Evolutionary conservation across 2,329 filamentous ascomycete genomes (phyloP).

Genomic region (Penicillium sp.): DNA sequence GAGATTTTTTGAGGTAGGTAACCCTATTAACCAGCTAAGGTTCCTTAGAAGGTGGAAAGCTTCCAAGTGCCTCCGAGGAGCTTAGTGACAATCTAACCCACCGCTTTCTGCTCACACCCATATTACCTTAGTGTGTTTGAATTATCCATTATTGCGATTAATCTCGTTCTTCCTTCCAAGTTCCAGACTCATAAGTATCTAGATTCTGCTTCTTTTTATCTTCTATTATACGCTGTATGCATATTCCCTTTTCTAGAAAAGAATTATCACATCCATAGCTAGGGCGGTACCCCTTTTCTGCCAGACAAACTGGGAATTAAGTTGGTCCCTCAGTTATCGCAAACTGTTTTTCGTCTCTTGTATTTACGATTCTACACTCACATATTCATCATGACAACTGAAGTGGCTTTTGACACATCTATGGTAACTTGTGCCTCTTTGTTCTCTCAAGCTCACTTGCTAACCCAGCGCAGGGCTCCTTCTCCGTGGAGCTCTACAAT

Average conservation of each 20-base stretch:
- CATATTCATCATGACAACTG: slow-evolving; percentile 62
- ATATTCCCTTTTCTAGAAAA: background rate
- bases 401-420: slow-evolving; percentile 77
- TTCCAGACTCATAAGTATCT: background rate
- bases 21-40: slow-evolving; percentile 12
- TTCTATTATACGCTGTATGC: background rate
- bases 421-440: slow-evolving; percentile 58
- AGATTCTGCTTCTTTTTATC: background rate
- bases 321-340: slow-evolving; percentile 3
- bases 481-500: slow-evolving; percentile 86
- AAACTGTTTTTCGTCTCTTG: background rate
- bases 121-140: background rate
- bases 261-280: background rate
- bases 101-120: background rate
- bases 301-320: background rate
- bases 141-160: too few relatives aligned
- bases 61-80: background rate
- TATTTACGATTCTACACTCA: background rate
- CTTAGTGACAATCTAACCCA: background rate
- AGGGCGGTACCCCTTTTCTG: background rate
- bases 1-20: slow-evolving; percentile 13
- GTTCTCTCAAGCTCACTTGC: background rate
- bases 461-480: slow-evolving; percentile 61
- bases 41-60: slow-evolving; percentile 7
- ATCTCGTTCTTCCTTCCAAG: background rate